Evolutionary conservation across 805 yeast genomes (phyloP).

Genomic region (Sugiyamaella marilandica): DNA sequence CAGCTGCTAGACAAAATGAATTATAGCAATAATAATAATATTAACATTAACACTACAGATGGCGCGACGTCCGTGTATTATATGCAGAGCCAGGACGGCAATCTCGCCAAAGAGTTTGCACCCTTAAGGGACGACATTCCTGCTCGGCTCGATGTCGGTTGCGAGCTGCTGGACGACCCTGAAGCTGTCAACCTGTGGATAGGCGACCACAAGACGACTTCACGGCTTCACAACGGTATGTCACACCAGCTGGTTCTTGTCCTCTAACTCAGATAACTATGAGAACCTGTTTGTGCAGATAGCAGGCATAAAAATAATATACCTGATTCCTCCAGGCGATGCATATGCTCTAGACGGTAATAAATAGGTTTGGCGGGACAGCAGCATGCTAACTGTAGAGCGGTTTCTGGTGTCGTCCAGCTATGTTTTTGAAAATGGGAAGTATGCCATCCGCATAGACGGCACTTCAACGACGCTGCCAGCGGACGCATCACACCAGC

Average conservation of each 20-base stretch:
- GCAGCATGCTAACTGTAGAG: slow-evolving; percentile 20
- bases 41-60: not conserved
- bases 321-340: slow-evolving; percentile 34
- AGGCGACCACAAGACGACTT: slow-evolving; percentile 30
- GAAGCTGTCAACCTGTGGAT: slow-evolving; percentile 39
- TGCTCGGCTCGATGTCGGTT: slow-evolving; percentile 18
- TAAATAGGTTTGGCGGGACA: slow-evolving; percentile 1
- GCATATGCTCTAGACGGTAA: slow-evolving; percentile 29
- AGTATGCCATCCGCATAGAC: slow-evolving; percentile 15
- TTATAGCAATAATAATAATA: not conserved
- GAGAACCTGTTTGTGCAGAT: slow-evolving; percentile 37
- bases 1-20: slow-evolving; percentile 24
- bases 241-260: not conserved
- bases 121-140: slow-evolving; percentile 20
- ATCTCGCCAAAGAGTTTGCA: slow-evolving; percentile 28
- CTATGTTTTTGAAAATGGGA: slow-evolving; percentile 18
- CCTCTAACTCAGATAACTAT: slow-evolving; percentile 28
- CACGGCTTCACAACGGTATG: slow-evolving; percentile 31
- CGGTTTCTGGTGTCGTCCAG: slow-evolving; percentile 28
- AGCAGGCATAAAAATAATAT: slow-evolving; percentile 31
- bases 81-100: slow-evolving; percentile 38
- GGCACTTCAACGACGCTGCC: slow-evolving; percentile 10
- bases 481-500: slow-evolving; percentile 2
- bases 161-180: slow-evolving; percentile 24
- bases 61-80: slow-evolving; percentile 22